Evolutionary conservation across 1,139 yeast species (phyloP), one percentile per base, ranked within the genome.

Genomic region (Yarrowia galli): DNA sequence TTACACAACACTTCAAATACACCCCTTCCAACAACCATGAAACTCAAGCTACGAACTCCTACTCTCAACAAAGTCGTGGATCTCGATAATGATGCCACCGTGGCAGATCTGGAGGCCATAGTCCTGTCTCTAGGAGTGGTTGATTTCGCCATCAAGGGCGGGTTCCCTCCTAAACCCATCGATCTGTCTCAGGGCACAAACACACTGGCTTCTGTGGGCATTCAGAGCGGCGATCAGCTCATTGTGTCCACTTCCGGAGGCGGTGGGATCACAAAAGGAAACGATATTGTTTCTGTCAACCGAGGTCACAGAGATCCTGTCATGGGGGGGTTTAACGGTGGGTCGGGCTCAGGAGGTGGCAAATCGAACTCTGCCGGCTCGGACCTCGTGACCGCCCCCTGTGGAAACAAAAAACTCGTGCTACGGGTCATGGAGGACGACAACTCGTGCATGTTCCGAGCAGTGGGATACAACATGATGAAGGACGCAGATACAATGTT

Each of bases 391-490:
- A 65, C 48, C 25, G 67, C 48, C 32, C 67, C 68, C 40, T 65
- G 68, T 10, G 42, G 67, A 1, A 25, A 42, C 7, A 71, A 74
- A 4, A 78, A 78, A 69, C 73, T 86, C 28, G 79, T 83, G 15
- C 80, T 89, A 18, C 82, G 92, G 46, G 84, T 85, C 67, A 87
- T 89, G 69, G 89, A 91, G 0, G 93, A 90, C 74, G 96, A 91
- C 75, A 90, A 90, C 74, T 89, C 96, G 12, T 90, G 97, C 75
- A 79, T 91, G 72, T 90, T 90, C 78, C 86, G 89, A 71, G 84
- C 96, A 0, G 81, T 90, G 0, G 82, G 87, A 1, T 87, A 87
- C 73, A 85, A 87, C 15, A 75, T 85, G 8, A 80, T 83, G 71
- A 75, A 79, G 43, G 79, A 79, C 68, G 70, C 78, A 13, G 80